Evolutionary conservation across 129 eudicot genomes (phyloP).

Genomic region (Rutidosis leptorrhynchoides): DNA sequence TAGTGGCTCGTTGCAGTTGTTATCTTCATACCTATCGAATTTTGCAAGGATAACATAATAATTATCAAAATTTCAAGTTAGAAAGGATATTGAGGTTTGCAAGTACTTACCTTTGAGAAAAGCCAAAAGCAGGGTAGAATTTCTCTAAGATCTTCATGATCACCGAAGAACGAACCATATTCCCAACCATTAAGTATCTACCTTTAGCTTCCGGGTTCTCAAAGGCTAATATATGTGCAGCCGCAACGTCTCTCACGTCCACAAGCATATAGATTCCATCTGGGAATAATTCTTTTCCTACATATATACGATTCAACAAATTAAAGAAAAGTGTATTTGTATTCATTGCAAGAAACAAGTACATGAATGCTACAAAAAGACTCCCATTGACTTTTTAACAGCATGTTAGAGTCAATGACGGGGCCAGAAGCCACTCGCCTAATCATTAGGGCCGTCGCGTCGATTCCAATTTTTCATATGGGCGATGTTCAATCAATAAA

Average conservation of each 20-base stretch:
- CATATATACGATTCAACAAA: not conserved
- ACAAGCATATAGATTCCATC: conserved; percentile 28
- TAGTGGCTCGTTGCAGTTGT: conserved; percentile 4
- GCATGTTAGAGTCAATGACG: no score
- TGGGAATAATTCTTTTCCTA: conserved; percentile 8
- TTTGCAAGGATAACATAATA: not conserved
- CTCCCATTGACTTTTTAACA: no score
- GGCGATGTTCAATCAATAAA: no score
- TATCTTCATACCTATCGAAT: conserved; percentile 25
- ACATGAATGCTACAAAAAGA: no score
- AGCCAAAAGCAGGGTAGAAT: conserved; percentile 14
- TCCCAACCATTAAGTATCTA: no score
- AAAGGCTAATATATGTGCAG: conserved; percentile 37
- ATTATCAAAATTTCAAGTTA: no score
- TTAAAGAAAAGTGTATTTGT: not conserved
- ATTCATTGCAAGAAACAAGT: not conserved
- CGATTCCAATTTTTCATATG: no score
- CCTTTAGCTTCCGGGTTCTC: conserved; percentile 23
- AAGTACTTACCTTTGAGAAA: conserved; percentile 32
- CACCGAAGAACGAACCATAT: not conserved
- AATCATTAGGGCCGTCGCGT: no score
- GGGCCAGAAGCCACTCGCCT: no score
- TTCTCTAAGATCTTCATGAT: not conserved
- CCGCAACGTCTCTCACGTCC: conserved; percentile 43
- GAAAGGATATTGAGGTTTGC: no score